Evolutionary conservation across 352 stramenopile genomes (phyloP), one percentile per base, ranked within the genome.

Genomic region (Globisporangium barbulae): DNA sequence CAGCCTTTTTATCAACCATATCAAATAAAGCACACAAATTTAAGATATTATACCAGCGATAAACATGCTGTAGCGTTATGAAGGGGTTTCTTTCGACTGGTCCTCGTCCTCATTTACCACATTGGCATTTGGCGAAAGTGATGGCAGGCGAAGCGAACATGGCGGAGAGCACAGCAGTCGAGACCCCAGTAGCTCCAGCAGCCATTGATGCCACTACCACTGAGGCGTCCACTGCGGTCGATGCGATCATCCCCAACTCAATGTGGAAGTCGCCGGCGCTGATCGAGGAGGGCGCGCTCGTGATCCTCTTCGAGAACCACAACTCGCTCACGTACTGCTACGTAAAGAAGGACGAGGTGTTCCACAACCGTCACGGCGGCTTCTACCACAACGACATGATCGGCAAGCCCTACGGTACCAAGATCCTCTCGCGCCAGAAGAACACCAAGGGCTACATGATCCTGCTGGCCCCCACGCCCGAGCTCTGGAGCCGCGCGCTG

Each of bases 321-420:
- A 93, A 97, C 68, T 93, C 88, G 64, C 75, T 99, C 45, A 97
- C 94, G 41, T 98, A 98, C 80, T 94, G 93, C 64, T 98, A 98
- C 73, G 83, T 96, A 31, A 91, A 90, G 69, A 70, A 73, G n/a
- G 81, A 90, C 64, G 86, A 86, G 45, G 95, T 98, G 31, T 98
- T 98, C 73, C 89, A 94, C 65, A 99, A 99, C 81, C 90, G 94
- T 37, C 97, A 99, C 67, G 97, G 97, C 39, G 85, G 94, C 45
- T 99, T 99, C 75, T 86, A 97, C 76, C 97, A 99, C 79, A 88
- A 98, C 70, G 95, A 98, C 73, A 97, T 98, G 74, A 90, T 98
- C 65, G 91, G 90, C 41, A 80, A 96, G 65, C 77, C 64, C 17
- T 97, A 94, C 65, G 91, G 91, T 22, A 75, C 80, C 52, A 94